Evolutionary conservation across 2,329 filamentous ascomycete genomes (phyloP).

Genomic region (Aspergillus pseudonomiae): DNA sequence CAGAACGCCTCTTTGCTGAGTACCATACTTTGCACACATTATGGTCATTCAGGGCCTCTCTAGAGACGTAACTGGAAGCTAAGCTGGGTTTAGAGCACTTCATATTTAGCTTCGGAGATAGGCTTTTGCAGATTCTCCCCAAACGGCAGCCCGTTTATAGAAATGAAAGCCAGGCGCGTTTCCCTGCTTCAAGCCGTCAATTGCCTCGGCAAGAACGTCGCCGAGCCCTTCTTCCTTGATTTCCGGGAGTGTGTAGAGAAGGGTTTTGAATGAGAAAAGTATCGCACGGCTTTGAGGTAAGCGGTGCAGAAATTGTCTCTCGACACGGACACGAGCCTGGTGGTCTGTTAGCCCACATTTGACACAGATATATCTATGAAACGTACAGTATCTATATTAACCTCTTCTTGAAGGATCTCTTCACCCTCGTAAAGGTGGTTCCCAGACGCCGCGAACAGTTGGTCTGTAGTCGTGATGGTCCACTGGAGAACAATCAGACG

Average conservation of each 20-base stretch:
- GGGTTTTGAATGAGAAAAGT: constrained; percentile 25
- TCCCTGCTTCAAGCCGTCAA: constrained; percentile 24
- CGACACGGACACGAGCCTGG: constrained; percentile 3
- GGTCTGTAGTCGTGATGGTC: constrained; percentile 16
- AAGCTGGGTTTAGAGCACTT: not conserved
- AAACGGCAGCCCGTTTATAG: not conserved
- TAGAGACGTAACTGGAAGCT: not conserved
- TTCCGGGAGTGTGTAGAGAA: constrained; percentile 25
- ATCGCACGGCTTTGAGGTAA: constrained; percentile 22
- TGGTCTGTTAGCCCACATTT: constrained; percentile 9
- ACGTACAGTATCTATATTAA: not conserved
- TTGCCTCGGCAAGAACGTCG: constrained; percentile 19
- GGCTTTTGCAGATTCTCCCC: not conserved
- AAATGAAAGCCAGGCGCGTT: constrained; percentile 15
- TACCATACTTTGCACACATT: not conserved
- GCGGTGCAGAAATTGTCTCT: constrained; percentile 18
- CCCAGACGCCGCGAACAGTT: constrained; percentile 16
- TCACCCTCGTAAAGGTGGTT: constrained; percentile 25
- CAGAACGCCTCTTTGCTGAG: not conserved
- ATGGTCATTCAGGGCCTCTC: not conserved
- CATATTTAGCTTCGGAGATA: not conserved
- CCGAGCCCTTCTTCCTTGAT: constrained; percentile 23
- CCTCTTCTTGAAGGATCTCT: not conserved
- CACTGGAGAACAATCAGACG: not conserved
- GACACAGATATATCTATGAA: not conserved